phyloP scores from a whole-genome alignment of 495 filamentous ascomycete species.

The Xylaria telfairii region DNA sequence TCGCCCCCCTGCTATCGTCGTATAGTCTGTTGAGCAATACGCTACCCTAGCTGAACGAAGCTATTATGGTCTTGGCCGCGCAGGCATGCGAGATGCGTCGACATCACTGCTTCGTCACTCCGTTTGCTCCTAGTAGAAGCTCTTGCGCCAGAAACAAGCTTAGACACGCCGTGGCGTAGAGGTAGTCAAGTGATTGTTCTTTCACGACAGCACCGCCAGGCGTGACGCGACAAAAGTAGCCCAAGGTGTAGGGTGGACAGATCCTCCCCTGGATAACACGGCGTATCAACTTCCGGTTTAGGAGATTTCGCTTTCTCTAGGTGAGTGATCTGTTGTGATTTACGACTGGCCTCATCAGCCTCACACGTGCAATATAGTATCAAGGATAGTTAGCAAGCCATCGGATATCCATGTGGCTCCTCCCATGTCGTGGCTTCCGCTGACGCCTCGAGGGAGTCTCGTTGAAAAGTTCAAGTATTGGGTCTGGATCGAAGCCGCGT shows the following conservation, averaged over 20 bases:
- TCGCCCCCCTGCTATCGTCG: not conserved
- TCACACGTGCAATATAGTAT: not conserved
- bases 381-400: not conserved
- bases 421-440: slow-evolving; percentile 2
- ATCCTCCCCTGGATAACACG: not conserved
- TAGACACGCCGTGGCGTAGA: not conserved
- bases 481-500: slow-evolving; percentile 18
- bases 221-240: not conserved
- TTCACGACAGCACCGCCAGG: not conserved
- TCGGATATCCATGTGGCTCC: slow-evolving; percentile 5
- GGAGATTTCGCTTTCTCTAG: slow-evolving; percentile 13
- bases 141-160: not conserved
- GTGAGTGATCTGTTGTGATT: not conserved
- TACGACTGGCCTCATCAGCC: slow-evolving; percentile 7
- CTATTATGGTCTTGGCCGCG: slow-evolving; percentile 4
- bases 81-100: not conserved
- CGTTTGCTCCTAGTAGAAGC: slow-evolving; percentile 11
- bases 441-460: not conserved
- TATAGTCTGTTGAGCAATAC: not conserved
- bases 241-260: not conserved
- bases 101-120: slow-evolving; percentile 11
- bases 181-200: not conserved
- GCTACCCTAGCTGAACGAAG: slow-evolving; percentile 1
- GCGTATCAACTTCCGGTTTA: slow-evolving; percentile 18
- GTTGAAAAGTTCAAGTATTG: not conserved